Base-by-base conservation (phyloP, 2,329 filamentous ascomycete species). In the Alternaria metachromatica region DNA sequence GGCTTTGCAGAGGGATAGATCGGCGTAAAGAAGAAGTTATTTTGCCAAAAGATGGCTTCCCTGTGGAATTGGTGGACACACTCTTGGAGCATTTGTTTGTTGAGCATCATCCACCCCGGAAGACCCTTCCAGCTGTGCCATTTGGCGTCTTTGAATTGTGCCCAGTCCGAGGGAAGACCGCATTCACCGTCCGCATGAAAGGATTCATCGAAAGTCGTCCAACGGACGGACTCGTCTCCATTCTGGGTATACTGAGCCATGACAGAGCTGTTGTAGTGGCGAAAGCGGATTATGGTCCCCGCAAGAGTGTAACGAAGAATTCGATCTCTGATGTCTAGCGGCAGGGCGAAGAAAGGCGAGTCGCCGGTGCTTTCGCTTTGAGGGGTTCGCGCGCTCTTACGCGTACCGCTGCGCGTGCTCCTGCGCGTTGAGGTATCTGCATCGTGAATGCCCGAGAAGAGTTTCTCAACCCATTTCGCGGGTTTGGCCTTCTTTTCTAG, bases 191-290 rank as follows among this genome's bases (percentile, higher is more conserved):
- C n/a, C n/a, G 37, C 37, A 41, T 18, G 37, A n/a, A 41, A 41
- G 9, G 15, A 41, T 3, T 18, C n/a, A 41, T 41, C 37, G 37
- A 21, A 23, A 23, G 44, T 46, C 13, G 13, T 28, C 21, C 21
- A 28, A 49, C 11, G 15, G 9, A 12, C 26, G 15, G 15, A 20
- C 9, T 11, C 46, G 26, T 28, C 11, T n/a, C 46, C 25, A 18
- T 13, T 49, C 11, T 15, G 11, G 25, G 25, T n/a, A 51, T 63
- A 60, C 56, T 51, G 51, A 49, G 18, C 51, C 44, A 46, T 43
- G 37, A 41, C 33, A 59, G 60, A 46, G 58, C 49, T 58, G 37
- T 33, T 25, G 25, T 21, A 58, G 48, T 51, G 53, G 48, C 41
- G 21, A 28, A 49, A 49, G 13, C 46, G 46, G n/a, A 49, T 26